phyloP scores from a whole-genome alignment of 768 basidiomycete genomes.

The Termitomyces sp. region DNA sequence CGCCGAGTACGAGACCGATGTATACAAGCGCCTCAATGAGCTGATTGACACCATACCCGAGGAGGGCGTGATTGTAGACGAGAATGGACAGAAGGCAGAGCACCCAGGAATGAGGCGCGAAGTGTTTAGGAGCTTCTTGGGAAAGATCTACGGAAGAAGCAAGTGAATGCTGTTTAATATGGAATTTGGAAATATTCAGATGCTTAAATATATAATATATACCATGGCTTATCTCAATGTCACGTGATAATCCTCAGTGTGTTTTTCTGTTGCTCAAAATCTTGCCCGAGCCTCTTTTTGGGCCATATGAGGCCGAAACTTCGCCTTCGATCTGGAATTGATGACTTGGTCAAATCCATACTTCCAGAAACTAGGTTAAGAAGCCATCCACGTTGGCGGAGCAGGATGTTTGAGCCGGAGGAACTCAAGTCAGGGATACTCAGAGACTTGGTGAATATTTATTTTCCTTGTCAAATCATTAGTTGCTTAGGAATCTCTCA shows the following conservation, averaged over 20 bases:
- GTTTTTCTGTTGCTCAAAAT: neutral
- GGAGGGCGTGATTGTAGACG: constrained; percentile 23
- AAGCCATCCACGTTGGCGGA: no score
- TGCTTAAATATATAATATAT: no score
- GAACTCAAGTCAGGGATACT: no score
- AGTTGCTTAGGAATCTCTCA: no score
- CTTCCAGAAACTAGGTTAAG: neutral
- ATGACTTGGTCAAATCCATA: neutral
- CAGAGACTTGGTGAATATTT: neutral
- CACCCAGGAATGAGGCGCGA: constrained; percentile 43
- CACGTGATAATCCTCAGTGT: neutral
- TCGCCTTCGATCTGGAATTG: neutral
- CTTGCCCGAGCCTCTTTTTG: neutral
- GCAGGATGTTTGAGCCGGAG: no score
- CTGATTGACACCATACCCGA: constrained; percentile 76
- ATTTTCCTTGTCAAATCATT: no score
- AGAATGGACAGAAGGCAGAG: constrained; percentile 20
- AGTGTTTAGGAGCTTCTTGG: constrained; percentile 82
- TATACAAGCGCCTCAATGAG: constrained; percentile 58
- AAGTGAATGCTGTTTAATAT: constrained; percentile 30
- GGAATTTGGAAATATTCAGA: neutral
- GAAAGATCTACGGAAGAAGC: constrained; percentile 73
- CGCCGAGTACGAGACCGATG: constrained; percentile 70
- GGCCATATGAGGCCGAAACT: neutral
- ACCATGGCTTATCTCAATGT: no score